Base-by-base conservation (phyloP, 495 filamentous ascomycete species). In the Lasiosphaeria ovina region DNA sequence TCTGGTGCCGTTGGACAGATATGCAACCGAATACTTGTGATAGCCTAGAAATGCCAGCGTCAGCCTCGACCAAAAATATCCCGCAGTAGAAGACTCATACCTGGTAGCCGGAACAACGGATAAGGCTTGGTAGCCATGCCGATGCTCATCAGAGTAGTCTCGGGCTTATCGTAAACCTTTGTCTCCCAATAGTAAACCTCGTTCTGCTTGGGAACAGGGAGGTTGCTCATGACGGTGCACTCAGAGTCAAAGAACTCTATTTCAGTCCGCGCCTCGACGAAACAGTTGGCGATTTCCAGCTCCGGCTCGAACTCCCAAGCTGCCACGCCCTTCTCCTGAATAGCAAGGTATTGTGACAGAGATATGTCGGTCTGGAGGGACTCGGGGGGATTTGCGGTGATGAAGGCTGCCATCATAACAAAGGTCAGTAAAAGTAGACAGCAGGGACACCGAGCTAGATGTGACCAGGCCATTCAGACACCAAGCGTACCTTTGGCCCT, bases 111-210 rank as follows among this genome's bases (percentile, higher is more conserved):
- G 72, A 98, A 98, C 44, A 97, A 77, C 17, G 94, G 94, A 76
- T 98, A 98, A 9, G 94, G 94, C 68, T 98, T 98, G 16, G 95
- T 98, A 10, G 91, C 87, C 78, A 98, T 87, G 48, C 94, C 94
- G 60, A 98, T 89, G 66, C 87, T 92, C 47, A 98, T 80, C 59
- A 89, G 75, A 0, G 93, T 92, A 14, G 79, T 82, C 40, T 97
- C 94, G 3, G 94, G 93, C 74, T 98, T 97, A 56, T 98, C 95
- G 74, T 94, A 98, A 45, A 98, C 87, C 76, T 98, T 98, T 12
- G 94, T 91, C 70, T 98, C 94, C 94, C 94, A 98, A 72, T 98
- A 98, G 69, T 98, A 98, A 12, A 97, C 93, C 70, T 98, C 94
- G 66, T 98, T 98, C 70, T 98, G 94, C 72, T 98, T 98, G 31